A percentile compares a stretch with the other conserved stretches of the same genome.
phyloP scores from a whole-genome alignment of 176 grass and related monocot species.

The Aegilops sharonensis region DNA sequence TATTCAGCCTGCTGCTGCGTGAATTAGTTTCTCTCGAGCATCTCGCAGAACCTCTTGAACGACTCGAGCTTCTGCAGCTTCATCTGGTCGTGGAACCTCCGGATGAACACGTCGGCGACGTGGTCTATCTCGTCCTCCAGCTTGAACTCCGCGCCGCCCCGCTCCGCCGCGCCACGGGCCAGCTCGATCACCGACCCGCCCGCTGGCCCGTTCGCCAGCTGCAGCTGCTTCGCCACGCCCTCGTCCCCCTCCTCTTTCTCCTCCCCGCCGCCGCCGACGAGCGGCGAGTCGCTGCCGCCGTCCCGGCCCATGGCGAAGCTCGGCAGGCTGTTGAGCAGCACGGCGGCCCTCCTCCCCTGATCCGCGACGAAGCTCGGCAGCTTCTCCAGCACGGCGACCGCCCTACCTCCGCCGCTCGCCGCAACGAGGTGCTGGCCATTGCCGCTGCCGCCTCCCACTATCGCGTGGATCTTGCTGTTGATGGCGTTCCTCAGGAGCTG shows the following conservation, averaged over 20 bases:
- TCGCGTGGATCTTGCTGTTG: conserved; percentile 82
- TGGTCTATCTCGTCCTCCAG: conserved; percentile 60
- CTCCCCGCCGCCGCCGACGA: neutral
- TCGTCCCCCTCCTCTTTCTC: conserved; percentile 12
- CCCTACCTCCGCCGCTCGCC: conserved; percentile 18
- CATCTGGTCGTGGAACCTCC: conserved; percentile 74
- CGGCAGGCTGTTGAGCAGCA: conserved; percentile 52
- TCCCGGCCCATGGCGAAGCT: conserved; percentile 37
- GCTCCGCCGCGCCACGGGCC: conserved; percentile 50
- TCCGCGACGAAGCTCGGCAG: conserved; percentile 46
- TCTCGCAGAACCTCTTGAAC: conserved; percentile 95
- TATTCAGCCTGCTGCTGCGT: neutral
- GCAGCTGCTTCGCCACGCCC: conserved; percentile 26
- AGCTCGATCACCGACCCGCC: conserved; percentile 56
- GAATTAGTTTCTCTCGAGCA: conserved; percentile 49
- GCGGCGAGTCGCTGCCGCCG: conserved; percentile 5
- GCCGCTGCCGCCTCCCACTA: conserved; percentile 26
- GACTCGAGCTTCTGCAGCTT: conserved; percentile 98
- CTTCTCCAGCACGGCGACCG: conserved; percentile 58
- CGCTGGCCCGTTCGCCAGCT: conserved; percentile 11
- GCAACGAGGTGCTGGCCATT: neutral
- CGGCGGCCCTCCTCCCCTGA: conserved; percentile 49
- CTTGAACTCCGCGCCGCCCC: conserved; percentile 44
- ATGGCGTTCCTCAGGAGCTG: conserved; percentile 71
- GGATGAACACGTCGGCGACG: conserved; percentile 68